A percentile compares a stretch with the other conserved stretches of the same genome.
Evolutionary conservation across 2,329 filamentous ascomycete genomes (phyloP).

Genomic region (Incumbomyces delicatus): DNA sequence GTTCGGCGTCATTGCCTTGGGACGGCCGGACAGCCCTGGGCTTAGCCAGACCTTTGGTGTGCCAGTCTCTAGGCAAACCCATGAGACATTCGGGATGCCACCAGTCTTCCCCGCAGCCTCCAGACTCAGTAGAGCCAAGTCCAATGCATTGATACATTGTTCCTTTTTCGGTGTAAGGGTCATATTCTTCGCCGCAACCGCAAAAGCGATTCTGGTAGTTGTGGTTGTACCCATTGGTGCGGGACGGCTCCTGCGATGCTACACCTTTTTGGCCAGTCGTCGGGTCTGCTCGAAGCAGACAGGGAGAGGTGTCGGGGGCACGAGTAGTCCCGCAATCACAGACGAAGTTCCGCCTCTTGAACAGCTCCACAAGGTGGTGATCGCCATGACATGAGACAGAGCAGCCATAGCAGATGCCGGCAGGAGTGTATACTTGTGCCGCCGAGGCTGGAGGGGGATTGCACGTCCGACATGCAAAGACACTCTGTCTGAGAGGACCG

Average conservation of each 20-base stretch:
- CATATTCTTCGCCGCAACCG: slow-evolving; percentile 77
- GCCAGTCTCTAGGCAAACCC: slow-evolving; percentile 66
- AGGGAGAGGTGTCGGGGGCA: slow-evolving; percentile 60
- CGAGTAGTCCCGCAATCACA: slow-evolving; percentile 93
- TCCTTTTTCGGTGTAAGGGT: slow-evolving; percentile 78
- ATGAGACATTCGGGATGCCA: slow-evolving; percentile 91
- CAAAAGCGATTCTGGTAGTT: slow-evolving; percentile 94
- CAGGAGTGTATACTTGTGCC: slow-evolving; percentile 56
- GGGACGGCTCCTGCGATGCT: slow-evolving; percentile 61
- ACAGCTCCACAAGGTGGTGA: slow-evolving; percentile 88
- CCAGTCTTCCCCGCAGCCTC: slow-evolving; percentile 95
- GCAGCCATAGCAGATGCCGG: slow-evolving; percentile 91
- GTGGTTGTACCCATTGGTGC: slow-evolving; percentile 82
- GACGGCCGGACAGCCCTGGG: slow-evolving; percentile 26
- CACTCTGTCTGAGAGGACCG: slow-evolving; percentile 72
- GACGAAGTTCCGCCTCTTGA: slow-evolving; percentile 87
- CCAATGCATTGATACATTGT: slow-evolving; percentile 98
- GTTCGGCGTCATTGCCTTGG: slow-evolving; percentile 25
- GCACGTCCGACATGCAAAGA: slow-evolving; percentile 92
- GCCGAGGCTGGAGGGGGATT: slow-evolving; percentile 63
- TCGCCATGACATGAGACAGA: slow-evolving; percentile 95
- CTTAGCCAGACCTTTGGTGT: slow-evolving; percentile 35
- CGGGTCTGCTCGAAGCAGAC: slow-evolving; percentile 63
- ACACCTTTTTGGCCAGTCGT: slow-evolving; percentile 70
- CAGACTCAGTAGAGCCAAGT: slow-evolving; percentile 65